These are phyloP conservation scores for Pseudogymnoascus sp. DNA, from an alignment of 2,329 filamentous ascomycete species.

Conservation along the genomic window DNA sequence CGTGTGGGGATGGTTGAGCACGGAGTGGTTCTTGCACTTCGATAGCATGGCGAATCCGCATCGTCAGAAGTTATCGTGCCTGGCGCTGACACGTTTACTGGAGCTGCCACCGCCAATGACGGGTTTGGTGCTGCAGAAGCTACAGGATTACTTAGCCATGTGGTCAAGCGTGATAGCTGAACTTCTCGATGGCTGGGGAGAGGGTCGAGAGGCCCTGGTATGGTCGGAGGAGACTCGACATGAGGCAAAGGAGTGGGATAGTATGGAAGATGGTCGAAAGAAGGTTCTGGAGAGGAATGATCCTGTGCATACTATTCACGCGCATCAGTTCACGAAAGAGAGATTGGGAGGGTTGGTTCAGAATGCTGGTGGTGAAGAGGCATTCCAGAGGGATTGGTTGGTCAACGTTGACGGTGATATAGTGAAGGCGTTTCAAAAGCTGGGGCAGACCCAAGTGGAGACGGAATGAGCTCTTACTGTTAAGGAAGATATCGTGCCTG, in stretches of 20 bases:
- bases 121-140: slow-evolving; percentile 45
- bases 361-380: slow-evolving; percentile 52
- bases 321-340: slow-evolving; percentile 54
- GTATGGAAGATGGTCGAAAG: slow-evolving; percentile 41
- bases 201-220: slow-evolving; percentile 44
- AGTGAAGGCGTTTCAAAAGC: slow-evolving; percentile 49
- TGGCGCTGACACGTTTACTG: slow-evolving; percentile 63
- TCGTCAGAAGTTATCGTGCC: slow-evolving; percentile 61
- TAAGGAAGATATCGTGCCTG: neutral
- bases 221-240: slow-evolving; percentile 41
- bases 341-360: slow-evolving; percentile 51
- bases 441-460: slow-evolving; percentile 19
- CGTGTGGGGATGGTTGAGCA: slow-evolving; percentile 51
- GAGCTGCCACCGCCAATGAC: slow-evolving; percentile 48
- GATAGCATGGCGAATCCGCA: slow-evolving; percentile 57
- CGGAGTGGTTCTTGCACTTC: slow-evolving; percentile 60
- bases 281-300: slow-evolving; percentile 49
- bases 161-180: slow-evolving; percentile 66
- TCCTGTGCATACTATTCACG: slow-evolving; percentile 57
- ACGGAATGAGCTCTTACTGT: neutral
- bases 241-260: slow-evolving; percentile 25
- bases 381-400: slow-evolving; percentile 60
- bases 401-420: slow-evolving; percentile 70
- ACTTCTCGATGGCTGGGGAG: slow-evolving; percentile 50
- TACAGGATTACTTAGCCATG: slow-evolving; percentile 67